phyloP scores from a whole-genome alignment of 192 early-diverging fungal genomes.

The Diversispora epigaea region DNA sequence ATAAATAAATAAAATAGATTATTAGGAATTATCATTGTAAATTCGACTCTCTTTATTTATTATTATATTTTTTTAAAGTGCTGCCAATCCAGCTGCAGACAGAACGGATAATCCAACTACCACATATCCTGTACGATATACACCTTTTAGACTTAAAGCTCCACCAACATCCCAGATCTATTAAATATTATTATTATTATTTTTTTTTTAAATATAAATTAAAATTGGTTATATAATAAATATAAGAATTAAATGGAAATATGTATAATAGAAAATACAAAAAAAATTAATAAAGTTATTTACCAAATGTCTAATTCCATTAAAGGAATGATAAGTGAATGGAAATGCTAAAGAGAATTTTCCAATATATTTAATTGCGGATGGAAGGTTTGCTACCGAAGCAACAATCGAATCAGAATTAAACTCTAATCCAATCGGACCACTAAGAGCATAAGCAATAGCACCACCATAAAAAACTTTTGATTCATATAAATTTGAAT shows the following conservation, averaged over 20 bases:
- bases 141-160: constrained; percentile 70
- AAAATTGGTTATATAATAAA: no score
- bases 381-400: constrained; percentile 65
- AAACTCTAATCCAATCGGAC: constrained; percentile 61
- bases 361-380: constrained; percentile 59
- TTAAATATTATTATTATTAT: background rate
- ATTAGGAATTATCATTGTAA: background rate
- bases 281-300: background rate
- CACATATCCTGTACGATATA: constrained; percentile 78
- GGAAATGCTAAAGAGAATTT: constrained; percentile 74
- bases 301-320: constrained; percentile 87
- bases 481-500: background rate
- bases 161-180: constrained; percentile 80
- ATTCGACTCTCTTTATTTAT: no score
- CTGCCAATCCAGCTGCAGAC: constrained; percentile 46
- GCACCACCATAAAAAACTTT: constrained; percentile 67
- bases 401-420: constrained; percentile 62
- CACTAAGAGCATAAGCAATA: constrained; percentile 65
- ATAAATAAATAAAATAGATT: constrained; percentile 62
- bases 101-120: constrained; percentile 67
- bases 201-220: no score
- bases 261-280: background rate
- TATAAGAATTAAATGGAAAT: background rate
- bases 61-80: no score
- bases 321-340: constrained; percentile 81